Conservation (phyloP, 140 eudicot species). For the Eryngium alpinum region DNA sequence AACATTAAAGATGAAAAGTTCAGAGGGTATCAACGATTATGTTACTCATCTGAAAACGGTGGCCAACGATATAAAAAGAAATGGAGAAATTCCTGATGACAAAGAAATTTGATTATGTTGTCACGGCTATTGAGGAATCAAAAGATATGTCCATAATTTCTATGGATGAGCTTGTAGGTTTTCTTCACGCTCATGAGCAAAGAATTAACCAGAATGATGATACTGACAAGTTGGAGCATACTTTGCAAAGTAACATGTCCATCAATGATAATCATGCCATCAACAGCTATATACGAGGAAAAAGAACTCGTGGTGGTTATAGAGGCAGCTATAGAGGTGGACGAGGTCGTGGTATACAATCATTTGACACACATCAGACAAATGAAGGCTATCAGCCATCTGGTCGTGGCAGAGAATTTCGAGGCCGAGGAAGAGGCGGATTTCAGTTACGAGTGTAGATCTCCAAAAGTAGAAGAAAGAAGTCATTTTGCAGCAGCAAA, state of each 20-base stretch:
- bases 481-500: too few species aligned
- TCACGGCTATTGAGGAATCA: background rate
- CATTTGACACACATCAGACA: background rate
- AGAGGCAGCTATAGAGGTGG: background rate
- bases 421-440: too few species aligned
- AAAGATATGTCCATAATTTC: background rate
- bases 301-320: background rate
- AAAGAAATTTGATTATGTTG: too few species aligned
- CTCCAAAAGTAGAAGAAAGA: too few species aligned
- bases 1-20: background rate
- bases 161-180: too few species aligned
- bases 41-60: background rate
- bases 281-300: background rate
- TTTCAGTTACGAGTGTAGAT: too few species aligned
- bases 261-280: background rate
- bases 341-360: background rate
- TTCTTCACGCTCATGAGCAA: background rate
- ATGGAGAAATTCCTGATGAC: background rate
- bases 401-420: background rate
- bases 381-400: background rate
- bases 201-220: conserved; percentile 2
- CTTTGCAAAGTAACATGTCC: background rate
- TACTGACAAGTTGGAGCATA: background rate
- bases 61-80: background rate
- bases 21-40: background rate